Conservation (phyloP, 208 protist species). For the Porcisia hertigi region DNA sequence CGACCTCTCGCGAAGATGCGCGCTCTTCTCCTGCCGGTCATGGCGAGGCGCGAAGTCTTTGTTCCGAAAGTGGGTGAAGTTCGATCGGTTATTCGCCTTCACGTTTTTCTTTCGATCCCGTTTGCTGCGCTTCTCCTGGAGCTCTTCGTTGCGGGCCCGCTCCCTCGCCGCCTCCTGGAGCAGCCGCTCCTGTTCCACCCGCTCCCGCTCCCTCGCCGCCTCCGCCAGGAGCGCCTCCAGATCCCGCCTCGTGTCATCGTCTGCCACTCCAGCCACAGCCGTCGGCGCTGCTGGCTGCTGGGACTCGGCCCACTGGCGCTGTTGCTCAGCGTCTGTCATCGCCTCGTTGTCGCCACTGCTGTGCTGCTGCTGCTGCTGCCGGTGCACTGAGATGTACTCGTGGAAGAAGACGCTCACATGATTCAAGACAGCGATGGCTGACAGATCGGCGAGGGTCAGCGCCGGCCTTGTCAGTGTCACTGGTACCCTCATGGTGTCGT, state of each 20-base stretch:
- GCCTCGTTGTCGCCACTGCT: constrained; percentile 6
- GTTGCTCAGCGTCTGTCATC: constrained; percentile 6
- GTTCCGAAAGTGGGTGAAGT: constrained; percentile 89
- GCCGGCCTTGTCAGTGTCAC: background rate
- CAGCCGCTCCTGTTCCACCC: constrained; percentile 35
- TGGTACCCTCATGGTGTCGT: constrained; percentile 32
- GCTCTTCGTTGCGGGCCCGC: constrained; percentile 29
- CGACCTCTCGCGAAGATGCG: constrained; percentile 7
- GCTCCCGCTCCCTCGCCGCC: constrained; percentile 41
- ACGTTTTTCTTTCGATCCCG: constrained; percentile 85
- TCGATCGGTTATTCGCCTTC: constrained; percentile 86
- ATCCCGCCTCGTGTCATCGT: constrained; percentile 37
- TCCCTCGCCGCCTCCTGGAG: constrained; percentile 27
- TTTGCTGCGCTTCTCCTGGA: constrained; percentile 29
- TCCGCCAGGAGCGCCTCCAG: constrained; percentile 49
- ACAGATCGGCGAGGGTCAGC: constrained; percentile 21
- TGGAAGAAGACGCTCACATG: constrained; percentile 49
- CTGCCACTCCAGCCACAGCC: constrained; percentile 6
- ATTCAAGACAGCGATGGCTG: constrained; percentile 39
- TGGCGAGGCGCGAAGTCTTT: constrained; percentile 75
- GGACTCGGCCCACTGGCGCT: constrained; percentile 6
- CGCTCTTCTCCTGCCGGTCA: constrained; percentile 17
- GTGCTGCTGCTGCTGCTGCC: constrained; percentile 2
- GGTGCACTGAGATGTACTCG: constrained; percentile 14
- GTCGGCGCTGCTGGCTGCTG: constrained; percentile 23